Conservation (phyloP, 148 eudicot genomes). For the Camellia lanceoleosa region DNA sequence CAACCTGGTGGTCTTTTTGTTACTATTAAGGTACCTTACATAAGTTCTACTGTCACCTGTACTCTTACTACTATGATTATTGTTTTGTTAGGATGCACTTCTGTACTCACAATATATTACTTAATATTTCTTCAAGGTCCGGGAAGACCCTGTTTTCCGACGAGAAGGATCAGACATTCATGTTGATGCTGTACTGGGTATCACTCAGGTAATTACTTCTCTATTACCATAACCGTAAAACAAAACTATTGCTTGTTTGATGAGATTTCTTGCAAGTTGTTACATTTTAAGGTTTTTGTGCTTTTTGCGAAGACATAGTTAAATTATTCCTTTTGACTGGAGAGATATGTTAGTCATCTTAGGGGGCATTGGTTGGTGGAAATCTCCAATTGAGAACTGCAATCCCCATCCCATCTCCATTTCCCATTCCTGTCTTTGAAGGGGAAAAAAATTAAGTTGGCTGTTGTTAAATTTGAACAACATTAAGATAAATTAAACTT, state of each 20-base stretch:
- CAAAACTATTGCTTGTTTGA: background rate
- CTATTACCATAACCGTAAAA: background rate
- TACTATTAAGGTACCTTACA: slow-evolving; percentile 52
- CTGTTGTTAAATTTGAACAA: background rate
- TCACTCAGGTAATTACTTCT: slow-evolving; percentile 61
- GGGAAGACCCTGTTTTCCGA: slow-evolving; percentile 92
- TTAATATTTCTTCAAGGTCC: slow-evolving; percentile 45
- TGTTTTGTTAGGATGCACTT: background rate
- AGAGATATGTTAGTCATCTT: background rate
- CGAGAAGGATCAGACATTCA: slow-evolving; percentile 91
- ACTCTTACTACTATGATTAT: background rate
- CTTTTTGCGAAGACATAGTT: background rate
- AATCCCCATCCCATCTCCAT: background rate
- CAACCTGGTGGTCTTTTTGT: slow-evolving; percentile 86
- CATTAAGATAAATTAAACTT: background rate
- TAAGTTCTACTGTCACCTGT: background rate
- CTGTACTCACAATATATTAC: background rate
- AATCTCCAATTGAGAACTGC: background rate
- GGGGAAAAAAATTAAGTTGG: background rate
- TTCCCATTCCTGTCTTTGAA: background rate
- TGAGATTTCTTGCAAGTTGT: background rate
- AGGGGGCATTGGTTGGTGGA: background rate
- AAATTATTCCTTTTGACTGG: background rate
- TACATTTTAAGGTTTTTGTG: background rate
- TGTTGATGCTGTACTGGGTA: slow-evolving; percentile 74